Conservation (phyloP, 2,329 filamentous ascomycete genomes). For the Penicillium sp. region DNA sequence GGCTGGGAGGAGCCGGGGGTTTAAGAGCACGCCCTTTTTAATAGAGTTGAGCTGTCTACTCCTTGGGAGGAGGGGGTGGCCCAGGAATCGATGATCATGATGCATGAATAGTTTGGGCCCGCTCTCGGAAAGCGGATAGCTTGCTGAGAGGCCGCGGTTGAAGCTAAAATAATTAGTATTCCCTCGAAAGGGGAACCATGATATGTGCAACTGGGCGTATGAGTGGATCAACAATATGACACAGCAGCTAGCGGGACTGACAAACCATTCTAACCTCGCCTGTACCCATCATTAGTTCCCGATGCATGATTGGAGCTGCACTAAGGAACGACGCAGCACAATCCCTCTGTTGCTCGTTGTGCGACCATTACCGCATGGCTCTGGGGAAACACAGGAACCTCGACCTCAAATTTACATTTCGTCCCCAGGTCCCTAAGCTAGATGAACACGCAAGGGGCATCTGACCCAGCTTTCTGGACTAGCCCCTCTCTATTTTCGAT, state of each 20-base stretch:
- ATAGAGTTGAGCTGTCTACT: constrained; percentile 21
- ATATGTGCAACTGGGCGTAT: constrained; percentile 2
- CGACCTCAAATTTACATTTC: background rate
- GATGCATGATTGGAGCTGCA: constrained; percentile 5
- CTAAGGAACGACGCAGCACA: constrained; percentile 1
- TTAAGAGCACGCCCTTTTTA: constrained; percentile 9
- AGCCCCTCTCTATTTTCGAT: background rate
- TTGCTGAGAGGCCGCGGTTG: constrained; percentile 16
- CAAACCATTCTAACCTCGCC: constrained; percentile 13
- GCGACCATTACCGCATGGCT: constrained; percentile 9
- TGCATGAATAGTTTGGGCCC: constrained; percentile 16
- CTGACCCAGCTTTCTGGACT: constrained; percentile 3
- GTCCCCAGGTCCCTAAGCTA: background rate
- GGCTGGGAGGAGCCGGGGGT: constrained; percentile 9
- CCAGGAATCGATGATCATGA: constrained; percentile 13
- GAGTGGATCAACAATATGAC: constrained; percentile 19
- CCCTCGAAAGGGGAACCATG: constrained; percentile 1
- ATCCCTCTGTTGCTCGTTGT: constrained; percentile 8
- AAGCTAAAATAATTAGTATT: constrained; percentile 18
- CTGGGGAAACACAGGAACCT: background rate
- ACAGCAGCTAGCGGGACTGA: constrained; percentile 17
- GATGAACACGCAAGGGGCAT: constrained; percentile 13
- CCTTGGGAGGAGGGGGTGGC: constrained; percentile 7
- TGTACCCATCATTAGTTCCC: background rate
- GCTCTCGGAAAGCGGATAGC: constrained; percentile 14